phyloP scores from a whole-genome alignment of 2,329 filamentous ascomycete species.

The Penicillium concentricum region DNA sequence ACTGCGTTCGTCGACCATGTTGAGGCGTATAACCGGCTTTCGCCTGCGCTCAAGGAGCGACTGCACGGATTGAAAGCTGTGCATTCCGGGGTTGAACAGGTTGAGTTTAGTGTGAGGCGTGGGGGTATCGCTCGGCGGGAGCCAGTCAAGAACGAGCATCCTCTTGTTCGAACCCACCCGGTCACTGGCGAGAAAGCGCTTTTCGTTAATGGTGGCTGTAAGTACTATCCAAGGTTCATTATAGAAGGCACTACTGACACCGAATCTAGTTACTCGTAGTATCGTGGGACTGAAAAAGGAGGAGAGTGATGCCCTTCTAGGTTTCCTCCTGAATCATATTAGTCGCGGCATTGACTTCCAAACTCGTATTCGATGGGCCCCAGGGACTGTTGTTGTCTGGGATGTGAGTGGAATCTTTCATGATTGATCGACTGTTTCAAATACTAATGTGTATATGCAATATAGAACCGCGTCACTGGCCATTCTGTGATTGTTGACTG shows the following conservation, averaged over 20 bases:
- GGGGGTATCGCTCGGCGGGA: conserved; percentile 71
- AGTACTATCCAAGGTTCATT: background rate
- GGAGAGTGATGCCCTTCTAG: conserved; percentile 42
- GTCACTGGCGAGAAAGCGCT: conserved; percentile 35
- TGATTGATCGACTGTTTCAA: conserved; percentile 32
- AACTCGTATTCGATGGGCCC: conserved; percentile 26
- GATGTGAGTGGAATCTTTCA: conserved; percentile 40
- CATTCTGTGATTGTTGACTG: conserved; percentile 39
- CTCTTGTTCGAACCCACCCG: conserved; percentile 57
- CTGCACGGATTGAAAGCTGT: conserved; percentile 75
- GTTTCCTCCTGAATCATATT: conserved; percentile 20
- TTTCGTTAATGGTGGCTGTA: conserved; percentile 37
- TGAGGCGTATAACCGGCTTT: conserved; percentile 76
- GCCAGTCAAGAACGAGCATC: conserved; percentile 70
- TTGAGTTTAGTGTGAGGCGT: conserved; percentile 60
- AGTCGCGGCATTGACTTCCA: conserved; percentile 26
- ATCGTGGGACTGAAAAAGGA: conserved; percentile 47
- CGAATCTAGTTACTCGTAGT: conserved; percentile 33
- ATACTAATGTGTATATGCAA: conserved; percentile 2
- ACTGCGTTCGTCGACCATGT: conserved; percentile 76
- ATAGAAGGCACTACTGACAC: conserved; percentile 9
- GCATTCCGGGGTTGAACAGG: conserved; percentile 79
- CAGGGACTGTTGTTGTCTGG: conserved; percentile 31
- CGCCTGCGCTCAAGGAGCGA: conserved; percentile 71
- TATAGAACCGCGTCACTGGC: conserved; percentile 37